Evolutionary conservation across 1,139 yeast genomes (phyloP), one percentile per base, ranked within the genome.

Genomic region (Yamadazyma diospyri): DNA sequence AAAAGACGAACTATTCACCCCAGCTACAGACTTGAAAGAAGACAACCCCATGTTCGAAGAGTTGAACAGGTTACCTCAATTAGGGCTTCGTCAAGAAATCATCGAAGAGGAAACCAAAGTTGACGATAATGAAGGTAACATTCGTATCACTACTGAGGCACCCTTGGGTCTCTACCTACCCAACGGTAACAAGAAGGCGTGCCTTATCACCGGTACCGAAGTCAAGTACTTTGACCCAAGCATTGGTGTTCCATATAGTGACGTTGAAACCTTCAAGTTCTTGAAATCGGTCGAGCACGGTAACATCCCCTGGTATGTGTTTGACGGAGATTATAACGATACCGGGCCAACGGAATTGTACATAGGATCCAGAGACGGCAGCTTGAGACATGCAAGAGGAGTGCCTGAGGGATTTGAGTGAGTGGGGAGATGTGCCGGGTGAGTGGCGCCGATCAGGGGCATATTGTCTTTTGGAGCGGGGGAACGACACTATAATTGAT

Each of bases 141-240:
- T 81, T 18, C 65, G 61, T 14, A 64, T 81, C 37, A 68, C 64
- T 31, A 79, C 89, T 3, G 76, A 77, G 48, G 86, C 85, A 5
- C 92, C 86, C 8, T 68, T 77, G n/a, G 94, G 86, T 24, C 76
- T 81, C 23, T 76, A 79, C 45, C 61, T 81, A 37, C 82, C 86
- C n/a, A 80, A 77, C 53, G 87, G 86, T 18, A 65, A 68, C 39
- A 81, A 78, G 57, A 77, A 76, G 55, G 64, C 69, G 38, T 89
- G 97, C 61, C 71, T 85, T 27, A 76, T 87, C 28, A 78, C 88
- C 3, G 95, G 95, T 10, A 72, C 74, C 29, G 82, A 81, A 35
- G 94, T 94, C 23, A 74, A 78, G 51, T 89, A 86, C 57, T 81
- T 85, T 45, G 97, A 89, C 61, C 97, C 97, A 0, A 72, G 77